A percentile compares a stretch with the other conserved stretches of the same genome.
These are phyloP conservation scores for Nannochloropsis gaditana DNA, from an alignment of 108 stramenopile species.

Conservation along the genomic window DNA sequence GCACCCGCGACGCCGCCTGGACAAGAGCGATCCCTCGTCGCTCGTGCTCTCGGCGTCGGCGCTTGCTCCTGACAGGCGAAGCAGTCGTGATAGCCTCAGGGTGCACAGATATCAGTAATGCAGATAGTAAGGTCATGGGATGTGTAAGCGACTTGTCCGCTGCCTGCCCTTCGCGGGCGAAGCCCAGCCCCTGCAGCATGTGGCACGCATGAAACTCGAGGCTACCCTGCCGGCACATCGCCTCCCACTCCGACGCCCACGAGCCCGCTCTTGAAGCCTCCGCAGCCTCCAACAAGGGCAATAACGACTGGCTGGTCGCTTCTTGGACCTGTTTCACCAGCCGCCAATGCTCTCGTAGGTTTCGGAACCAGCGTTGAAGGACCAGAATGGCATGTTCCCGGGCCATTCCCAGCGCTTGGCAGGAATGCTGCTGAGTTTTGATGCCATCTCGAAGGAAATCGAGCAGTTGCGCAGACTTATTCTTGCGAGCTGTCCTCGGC, in stretches of 20 bases:
- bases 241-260: neutral
- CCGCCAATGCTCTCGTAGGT: neutral
- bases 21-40: neutral
- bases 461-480: too few species aligned
- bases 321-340: neutral
- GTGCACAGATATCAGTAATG: neutral
- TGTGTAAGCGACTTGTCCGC: neutral
- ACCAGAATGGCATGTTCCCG: neutral
- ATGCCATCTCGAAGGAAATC: too few species aligned
- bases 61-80: neutral
- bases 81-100: neutral
- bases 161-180: neutral
- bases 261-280: conserved; percentile 11
- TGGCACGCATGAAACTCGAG: neutral
- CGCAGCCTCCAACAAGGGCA: neutral
- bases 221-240: neutral
- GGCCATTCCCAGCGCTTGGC: neutral
- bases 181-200: neutral
- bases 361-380: neutral
- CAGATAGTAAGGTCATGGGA: conserved; percentile 2
- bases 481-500: too few species aligned
- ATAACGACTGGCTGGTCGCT: neutral
- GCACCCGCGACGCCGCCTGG: neutral
- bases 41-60: neutral
- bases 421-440: too few species aligned